These are phyloP conservation scores for Pseudomicrostroma phylloplanum DNA, from an alignment of 1,284 basidiomycete genomes.

Conservation along the genomic window DNA sequence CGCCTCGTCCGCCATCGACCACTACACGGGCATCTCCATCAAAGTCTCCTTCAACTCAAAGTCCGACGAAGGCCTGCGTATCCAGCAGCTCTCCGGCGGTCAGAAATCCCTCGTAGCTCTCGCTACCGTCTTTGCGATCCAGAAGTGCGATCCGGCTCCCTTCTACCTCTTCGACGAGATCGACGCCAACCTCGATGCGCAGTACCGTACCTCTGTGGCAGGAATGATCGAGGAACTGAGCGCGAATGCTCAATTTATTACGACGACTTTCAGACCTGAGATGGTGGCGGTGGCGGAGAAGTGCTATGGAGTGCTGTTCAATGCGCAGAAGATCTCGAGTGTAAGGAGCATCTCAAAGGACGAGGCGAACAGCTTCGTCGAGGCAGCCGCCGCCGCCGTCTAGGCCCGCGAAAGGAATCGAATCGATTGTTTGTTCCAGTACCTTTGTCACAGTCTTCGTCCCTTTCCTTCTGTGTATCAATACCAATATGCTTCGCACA, in stretches of 20 bases:
- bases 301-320: slow-evolving; percentile 98
- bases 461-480: too few species aligned
- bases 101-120: slow-evolving; percentile 96
- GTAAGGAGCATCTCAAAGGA: slow-evolving; percentile 74
- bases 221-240: slow-evolving; percentile 91
- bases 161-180: slow-evolving; percentile 99
- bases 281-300: slow-evolving; percentile 91
- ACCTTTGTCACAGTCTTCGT: too few species aligned
- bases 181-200: slow-evolving; percentile 94
- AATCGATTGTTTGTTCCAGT: too few species aligned
- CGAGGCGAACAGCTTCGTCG: slow-evolving; percentile 81
- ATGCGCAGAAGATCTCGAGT: slow-evolving; percentile 79
- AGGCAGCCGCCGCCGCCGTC: slow-evolving; percentile 50
- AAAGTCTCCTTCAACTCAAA: slow-evolving; percentile 99
- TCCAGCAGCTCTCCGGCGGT: slow-evolving; percentile 94
- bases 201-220: slow-evolving; percentile 93
- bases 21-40: slow-evolving; percentile 93
- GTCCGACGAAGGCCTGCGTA: slow-evolving; percentile 86
- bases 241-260: slow-evolving; percentile 87
- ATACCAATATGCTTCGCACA: too few species aligned
- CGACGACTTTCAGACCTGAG: slow-evolving; percentile 95
- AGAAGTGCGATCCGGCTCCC: slow-evolving; percentile 97
- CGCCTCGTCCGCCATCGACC: slow-evolving; percentile 63
- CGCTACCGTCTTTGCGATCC: slow-evolving; percentile 94
- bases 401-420: too few species aligned